A percentile compares a stretch with the other conserved stretches of the same genome.
Evolutionary conservation across 2,329 filamentous ascomycete species (phyloP).

Genomic region (Aschersonia sp.): DNA sequence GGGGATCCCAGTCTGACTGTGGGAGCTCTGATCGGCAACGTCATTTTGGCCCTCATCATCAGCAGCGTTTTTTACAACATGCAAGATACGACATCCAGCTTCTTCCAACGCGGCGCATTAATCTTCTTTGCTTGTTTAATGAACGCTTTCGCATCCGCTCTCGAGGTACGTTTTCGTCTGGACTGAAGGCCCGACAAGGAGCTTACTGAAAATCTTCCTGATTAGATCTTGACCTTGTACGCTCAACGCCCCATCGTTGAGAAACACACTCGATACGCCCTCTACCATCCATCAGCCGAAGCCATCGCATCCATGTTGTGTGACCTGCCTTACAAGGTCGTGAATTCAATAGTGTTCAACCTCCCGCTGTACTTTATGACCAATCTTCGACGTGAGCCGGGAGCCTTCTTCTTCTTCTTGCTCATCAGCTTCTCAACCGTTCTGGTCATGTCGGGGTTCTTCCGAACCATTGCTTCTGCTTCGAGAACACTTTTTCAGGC

Average conservation of each 20-base stretch:
- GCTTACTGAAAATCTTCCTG: neutral
- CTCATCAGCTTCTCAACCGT: slow-evolving; percentile 62
- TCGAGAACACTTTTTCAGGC: slow-evolving; percentile 56
- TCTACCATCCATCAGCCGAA: slow-evolving; percentile 83
- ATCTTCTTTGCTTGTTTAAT: slow-evolving; percentile 81
- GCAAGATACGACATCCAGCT: slow-evolving; percentile 47
- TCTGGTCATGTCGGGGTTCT: slow-evolving; percentile 73
- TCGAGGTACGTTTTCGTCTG: slow-evolving; percentile 38
- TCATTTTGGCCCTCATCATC: slow-evolving; percentile 63
- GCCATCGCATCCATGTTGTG: slow-evolving; percentile 76
- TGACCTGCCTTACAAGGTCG: slow-evolving; percentile 66
- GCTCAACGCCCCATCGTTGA: slow-evolving; percentile 84
- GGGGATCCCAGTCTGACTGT: slow-evolving; percentile 66
- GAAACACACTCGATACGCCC: slow-evolving; percentile 72
- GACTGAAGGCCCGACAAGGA: neutral
- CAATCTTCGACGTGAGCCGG: slow-evolving; percentile 58
- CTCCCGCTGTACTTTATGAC: slow-evolving; percentile 77
- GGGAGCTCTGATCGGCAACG: slow-evolving; percentile 56
- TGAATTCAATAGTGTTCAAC: slow-evolving; percentile 66
- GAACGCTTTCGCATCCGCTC: slow-evolving; percentile 68
- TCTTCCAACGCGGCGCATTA: slow-evolving; percentile 65
- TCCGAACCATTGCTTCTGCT: slow-evolving; percentile 64
- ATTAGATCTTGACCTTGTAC: slow-evolving; percentile 66
- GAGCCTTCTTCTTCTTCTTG: slow-evolving; percentile 74
- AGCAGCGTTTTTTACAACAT: slow-evolving; percentile 72